Base-by-base conservation (phyloP, 1,284 basidiomycete genomes). In the Vanrija sp. region DNA sequence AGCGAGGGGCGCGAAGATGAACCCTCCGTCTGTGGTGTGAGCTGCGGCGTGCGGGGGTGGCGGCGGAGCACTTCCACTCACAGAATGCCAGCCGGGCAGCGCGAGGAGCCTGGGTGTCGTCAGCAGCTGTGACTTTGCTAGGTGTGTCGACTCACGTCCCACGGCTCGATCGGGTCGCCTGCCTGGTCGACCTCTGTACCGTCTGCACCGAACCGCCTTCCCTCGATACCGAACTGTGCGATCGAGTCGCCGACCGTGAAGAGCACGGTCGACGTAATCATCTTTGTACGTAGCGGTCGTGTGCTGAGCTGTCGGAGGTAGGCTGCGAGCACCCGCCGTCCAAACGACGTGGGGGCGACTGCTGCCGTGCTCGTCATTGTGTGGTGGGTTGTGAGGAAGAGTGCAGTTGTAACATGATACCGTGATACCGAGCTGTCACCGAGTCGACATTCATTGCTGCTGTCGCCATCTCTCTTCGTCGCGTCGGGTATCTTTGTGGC, bases 181-280 rank as follows among this genome's bases (percentile, higher is more conserved):
- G 31, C 31, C 31, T 31, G 31, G 31, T 31, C 31, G 6, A 31
- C 31, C 31, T 31, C 31, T 31, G 31, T 14, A 2, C n/a, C 38
- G 38, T n/a, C 38, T 39, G n/a, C n/a, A 15, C 38, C 38, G 3
- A 54, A 22, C 14, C 42, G 35, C 9, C 58, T 42, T 2, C 58
- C 58, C 49, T 60, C 58, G 38, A 60, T 54, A 12, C 58, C 58
- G 38, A 60, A 52, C 58, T 60, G 58, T 7, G 58, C 58, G 16
- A 60, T 49, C 6, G 38, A 46, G 50, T 60, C 58, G 39, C 58
- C 58, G 15, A 57, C 10, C 4, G 52, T 20, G 46, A 61, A 61
- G 45, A 61, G 47, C 24, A 27, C 31, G 8, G 49, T 49, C 18
- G 47, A 47, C 14, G 59, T 60, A 19, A 56, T 36, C 58, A 60